These are phyloP conservation scores for Arthrobotrys sinensis DNA, from an alignment of 2,329 filamentous ascomycete genomes.

Conservation along the genomic window DNA sequence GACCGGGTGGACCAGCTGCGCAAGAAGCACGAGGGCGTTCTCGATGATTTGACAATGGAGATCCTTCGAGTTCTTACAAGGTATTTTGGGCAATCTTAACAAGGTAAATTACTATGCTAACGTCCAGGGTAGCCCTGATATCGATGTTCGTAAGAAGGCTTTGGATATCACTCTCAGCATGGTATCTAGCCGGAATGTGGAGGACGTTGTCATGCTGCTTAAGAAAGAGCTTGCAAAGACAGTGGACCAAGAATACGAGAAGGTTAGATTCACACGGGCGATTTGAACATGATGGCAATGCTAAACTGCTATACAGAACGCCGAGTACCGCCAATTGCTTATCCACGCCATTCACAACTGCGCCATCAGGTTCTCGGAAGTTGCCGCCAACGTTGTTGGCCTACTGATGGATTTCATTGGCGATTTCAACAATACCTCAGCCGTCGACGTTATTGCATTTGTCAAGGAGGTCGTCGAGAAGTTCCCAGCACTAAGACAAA, in stretches of 20 bases:
- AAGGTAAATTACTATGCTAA: conserved; percentile 20
- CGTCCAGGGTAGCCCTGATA: conserved; percentile 79
- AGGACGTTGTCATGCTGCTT: conserved; percentile 93
- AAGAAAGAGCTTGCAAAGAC: conserved; percentile 99
- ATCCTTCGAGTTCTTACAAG: conserved; percentile 89
- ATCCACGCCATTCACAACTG: conserved; percentile 99
- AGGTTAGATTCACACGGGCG: conserved; percentile 69
- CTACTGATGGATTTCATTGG: conserved; percentile 99
- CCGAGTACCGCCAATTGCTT: conserved; percentile 91
- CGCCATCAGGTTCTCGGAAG: conserved; percentile 98
- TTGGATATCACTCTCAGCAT: conserved; percentile 92
- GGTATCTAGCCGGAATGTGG: conserved; percentile 98
- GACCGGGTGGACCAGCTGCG: conserved; percentile 91
- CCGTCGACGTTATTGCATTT: conserved; percentile 97
- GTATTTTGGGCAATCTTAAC: conserved; percentile 44
- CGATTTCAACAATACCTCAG: conserved; percentile 96
- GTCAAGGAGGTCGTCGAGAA: conserved; percentile 99
- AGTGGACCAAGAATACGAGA: conserved; percentile 98
- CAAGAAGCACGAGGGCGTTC: conserved; percentile 87
- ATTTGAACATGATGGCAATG: not conserved
- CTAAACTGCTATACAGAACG: conserved; percentile 73
- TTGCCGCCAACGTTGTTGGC: conserved; percentile 95
- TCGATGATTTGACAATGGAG: conserved; percentile 97
- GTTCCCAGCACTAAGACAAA: conserved; percentile 88
- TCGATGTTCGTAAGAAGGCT: conserved; percentile 94